phyloP scores from a whole-genome alignment of 176 grass and related monocot genomes.

The Carex parvula region DNA sequence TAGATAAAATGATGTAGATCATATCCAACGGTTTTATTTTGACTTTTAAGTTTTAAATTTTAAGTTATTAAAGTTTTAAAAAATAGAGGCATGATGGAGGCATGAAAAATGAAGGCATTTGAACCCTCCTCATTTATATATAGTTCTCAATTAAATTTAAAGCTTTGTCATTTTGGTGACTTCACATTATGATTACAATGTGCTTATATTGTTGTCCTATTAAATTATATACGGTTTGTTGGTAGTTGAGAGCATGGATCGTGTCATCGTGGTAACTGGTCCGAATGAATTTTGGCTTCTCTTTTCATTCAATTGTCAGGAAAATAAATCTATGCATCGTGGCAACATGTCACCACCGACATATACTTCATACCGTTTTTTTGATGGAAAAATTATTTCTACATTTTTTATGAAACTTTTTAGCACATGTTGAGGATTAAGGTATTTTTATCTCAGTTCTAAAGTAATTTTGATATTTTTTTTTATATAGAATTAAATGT shows the following conservation, averaged over 20 bases:
- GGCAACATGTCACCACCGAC: conserved; percentile 10
- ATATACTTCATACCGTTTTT: not conserved
- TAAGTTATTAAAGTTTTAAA: too few species aligned
- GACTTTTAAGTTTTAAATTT: too few species aligned
- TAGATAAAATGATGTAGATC: too few species aligned
- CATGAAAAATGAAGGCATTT: too few species aligned
- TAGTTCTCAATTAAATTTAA: not conserved
- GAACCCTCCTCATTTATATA: too few species aligned
- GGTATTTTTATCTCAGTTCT: too few species aligned
- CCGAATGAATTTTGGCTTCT: not conserved
- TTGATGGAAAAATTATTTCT: not conserved
- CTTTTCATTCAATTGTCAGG: not conserved
- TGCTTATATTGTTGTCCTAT: not conserved
- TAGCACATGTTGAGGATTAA: too few species aligned
- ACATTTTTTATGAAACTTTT: not conserved
- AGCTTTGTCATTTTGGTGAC: not conserved
- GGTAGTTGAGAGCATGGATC: not conserved
- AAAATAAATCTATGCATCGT: conserved; percentile 5
- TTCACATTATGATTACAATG: not conserved
- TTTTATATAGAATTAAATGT: too few species aligned
- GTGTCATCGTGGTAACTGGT: not conserved
- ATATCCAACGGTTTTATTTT: too few species aligned
- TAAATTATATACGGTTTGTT: not conserved
- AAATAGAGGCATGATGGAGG: too few species aligned
- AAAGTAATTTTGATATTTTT: too few species aligned